Base-by-base conservation (phyloP, 768 basidiomycete genomes). In the Leucocoprinus birnbaumii region DNA sequence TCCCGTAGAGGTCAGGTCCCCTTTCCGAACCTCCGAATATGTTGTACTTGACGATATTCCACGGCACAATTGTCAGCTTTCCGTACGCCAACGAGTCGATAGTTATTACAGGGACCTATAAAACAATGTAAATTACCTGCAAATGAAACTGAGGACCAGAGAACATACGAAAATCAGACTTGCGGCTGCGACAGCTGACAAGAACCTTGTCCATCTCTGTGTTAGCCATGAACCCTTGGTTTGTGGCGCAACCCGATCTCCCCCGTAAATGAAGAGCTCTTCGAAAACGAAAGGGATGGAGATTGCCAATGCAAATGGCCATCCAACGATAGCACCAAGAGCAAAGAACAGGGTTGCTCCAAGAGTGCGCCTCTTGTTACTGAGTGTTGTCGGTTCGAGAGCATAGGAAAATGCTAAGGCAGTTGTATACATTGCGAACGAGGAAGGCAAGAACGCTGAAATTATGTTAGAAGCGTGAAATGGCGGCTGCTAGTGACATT, bases 1-100 rank as follows among this genome's bases (percentile, higher is more conserved):
- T 94, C 45, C 97, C 97, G 68, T 98, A 98, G 21, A 99, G 81
- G 52, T 86, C 81, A n/a, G 97, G 94, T 1, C 95, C 94, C 26
- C 87, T 84, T 43, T 83, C 80, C 42, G 82, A 67, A 31, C 83
- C 83, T 14, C 90, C 85, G 69, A 99, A 91, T 58, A 98, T 80
- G 69, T 99, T 99, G 78, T 99, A 98, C 48, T 73, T 76, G 62
- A 98, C 70, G 60, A 98, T 95, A 69, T 98, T 97, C 87, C 92
- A 93, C 1, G 96, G 90, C 2, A 92, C 90, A 52, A 96, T 68
- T 4, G 81, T 78, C 38, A 85, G 74, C 55, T 81, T 85, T 18
- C 91, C 91, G 65, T 98, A 99, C 1, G 89, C 92, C 58, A 86
- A 73, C 24, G 87, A 92, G 72, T 99, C 97, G 53, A 98, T 75